Evolutionary conservation across 2,329 filamentous ascomycete species (phyloP).

Genomic region (Botrytis squamosa): DNA sequence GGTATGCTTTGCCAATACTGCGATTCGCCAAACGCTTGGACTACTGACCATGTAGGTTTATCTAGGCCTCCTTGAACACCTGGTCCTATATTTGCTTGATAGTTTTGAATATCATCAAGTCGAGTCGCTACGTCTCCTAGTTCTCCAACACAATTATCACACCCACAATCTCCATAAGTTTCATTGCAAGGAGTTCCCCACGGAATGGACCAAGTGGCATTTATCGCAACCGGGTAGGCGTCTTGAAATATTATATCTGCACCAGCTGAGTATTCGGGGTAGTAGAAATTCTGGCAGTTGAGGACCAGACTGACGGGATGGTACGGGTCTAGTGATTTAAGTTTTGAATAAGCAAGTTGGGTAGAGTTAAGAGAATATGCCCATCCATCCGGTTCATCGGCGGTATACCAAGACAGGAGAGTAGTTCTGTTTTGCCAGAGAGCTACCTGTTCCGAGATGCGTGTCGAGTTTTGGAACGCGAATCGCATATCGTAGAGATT

Average conservation of each 20-base stretch:
- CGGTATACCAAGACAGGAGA: slow-evolving; percentile 54
- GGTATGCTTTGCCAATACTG: slow-evolving; percentile 47
- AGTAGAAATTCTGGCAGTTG: slow-evolving; percentile 55
- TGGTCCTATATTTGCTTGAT: slow-evolving; percentile 41
- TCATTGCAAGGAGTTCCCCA: slow-evolving; percentile 50
- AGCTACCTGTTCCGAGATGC: slow-evolving; percentile 42
- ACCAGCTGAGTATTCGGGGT: slow-evolving; percentile 48
- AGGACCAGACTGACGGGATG: slow-evolving; percentile 52
- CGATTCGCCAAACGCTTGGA: slow-evolving; percentile 50
- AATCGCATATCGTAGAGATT: slow-evolving; percentile 44
- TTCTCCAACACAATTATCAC: slow-evolving; percentile 46
- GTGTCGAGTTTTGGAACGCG: slow-evolving; percentile 34
- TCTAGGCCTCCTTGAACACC: slow-evolving; percentile 29
- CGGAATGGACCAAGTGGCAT: slow-evolving; percentile 45
- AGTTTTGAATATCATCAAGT: slow-evolving; percentile 44
- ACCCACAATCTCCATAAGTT: slow-evolving; percentile 54
- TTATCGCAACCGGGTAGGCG: slow-evolving; percentile 50
- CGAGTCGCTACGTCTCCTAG: slow-evolving; percentile 47
- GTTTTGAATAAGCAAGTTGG: slow-evolving; percentile 43
- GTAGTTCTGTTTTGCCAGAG: slow-evolving; percentile 39
- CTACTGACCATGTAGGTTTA: slow-evolving; percentile 50
- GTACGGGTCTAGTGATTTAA: slow-evolving; percentile 50
- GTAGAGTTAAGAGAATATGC: slow-evolving; percentile 46
- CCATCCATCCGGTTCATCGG: slow-evolving; percentile 49
- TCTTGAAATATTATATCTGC: slow-evolving; percentile 53